Evolutionary conservation across 768 basidiomycete genomes (phyloP).

Genomic region (Guyanaporus albipodus): DNA sequence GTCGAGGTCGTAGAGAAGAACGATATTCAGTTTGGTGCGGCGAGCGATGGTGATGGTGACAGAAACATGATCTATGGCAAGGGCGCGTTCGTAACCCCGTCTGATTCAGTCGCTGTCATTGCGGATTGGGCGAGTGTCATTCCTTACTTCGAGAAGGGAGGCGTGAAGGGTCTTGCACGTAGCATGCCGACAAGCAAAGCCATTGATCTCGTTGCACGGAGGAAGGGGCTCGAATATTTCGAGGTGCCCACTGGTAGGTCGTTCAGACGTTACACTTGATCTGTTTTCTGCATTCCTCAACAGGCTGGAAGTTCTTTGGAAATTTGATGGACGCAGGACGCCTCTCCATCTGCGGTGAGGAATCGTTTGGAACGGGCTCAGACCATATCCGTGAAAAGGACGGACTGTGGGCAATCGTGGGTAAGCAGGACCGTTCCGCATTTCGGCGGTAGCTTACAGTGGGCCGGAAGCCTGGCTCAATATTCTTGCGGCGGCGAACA

Average conservation of each 20-base stretch:
- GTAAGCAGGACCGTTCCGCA: constrained; percentile 41
- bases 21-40: constrained; percentile 89
- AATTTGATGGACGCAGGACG: constrained; percentile 99
- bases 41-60: constrained; percentile 96
- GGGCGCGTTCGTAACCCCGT: constrained; percentile 96
- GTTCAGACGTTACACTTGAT: background rate
- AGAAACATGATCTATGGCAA: constrained; percentile 99
- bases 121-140: constrained; percentile 93
- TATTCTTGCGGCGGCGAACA: constrained; percentile 89
- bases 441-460: constrained; percentile 5
- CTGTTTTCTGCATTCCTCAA: background rate
- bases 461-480: constrained; percentile 82
- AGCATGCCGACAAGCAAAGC: constrained; percentile 98
- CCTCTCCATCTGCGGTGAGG: constrained; percentile 97
- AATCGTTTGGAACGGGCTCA: constrained; percentile 99
- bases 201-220: constrained; percentile 93
- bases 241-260: constrained; percentile 91
- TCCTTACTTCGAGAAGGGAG: constrained; percentile 85
- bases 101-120: constrained; percentile 97
- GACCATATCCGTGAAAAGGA: constrained; percentile 99
- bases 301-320: constrained; percentile 99
- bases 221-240: constrained; percentile 87
- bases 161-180: constrained; percentile 92
- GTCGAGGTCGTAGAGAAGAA: constrained; percentile 89
- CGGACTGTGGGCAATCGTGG: constrained; percentile 95